These are phyloP conservation scores for Beauveria sp. DNA, from an alignment of 2,329 filamentous ascomycete species.

Conservation along the genomic window DNA sequence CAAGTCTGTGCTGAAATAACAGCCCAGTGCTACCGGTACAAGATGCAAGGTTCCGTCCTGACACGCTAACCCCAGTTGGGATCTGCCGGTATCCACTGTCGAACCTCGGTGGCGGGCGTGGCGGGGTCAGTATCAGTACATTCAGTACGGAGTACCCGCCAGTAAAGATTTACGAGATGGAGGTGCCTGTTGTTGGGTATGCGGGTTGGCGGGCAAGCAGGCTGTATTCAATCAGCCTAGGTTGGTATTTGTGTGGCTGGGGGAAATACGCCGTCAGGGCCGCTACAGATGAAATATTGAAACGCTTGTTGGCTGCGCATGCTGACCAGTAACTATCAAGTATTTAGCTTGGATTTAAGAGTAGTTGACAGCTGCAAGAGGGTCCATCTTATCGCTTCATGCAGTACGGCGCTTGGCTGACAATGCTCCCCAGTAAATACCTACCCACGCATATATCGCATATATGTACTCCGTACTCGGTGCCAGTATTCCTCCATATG, in stretches of 20 bases:
- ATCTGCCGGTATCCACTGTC: background rate
- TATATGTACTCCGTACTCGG: too few species aligned
- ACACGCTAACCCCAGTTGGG: background rate
- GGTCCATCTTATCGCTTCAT: background rate
- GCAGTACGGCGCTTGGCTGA: too few species aligned
- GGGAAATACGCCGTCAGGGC: too few species aligned
- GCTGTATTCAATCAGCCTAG: too few species aligned
- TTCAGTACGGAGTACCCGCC: too few species aligned
- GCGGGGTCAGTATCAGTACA: background rate
- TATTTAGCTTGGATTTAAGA: slow-evolving; percentile 2
- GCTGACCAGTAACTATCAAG: background rate
- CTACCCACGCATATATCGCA: too few species aligned
- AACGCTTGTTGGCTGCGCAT: background rate
- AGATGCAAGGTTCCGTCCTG: background rate
- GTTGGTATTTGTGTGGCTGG: too few species aligned
- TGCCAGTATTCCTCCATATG: too few species aligned
- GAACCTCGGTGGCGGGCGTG: background rate
- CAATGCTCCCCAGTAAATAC: too few species aligned
- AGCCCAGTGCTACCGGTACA: background rate
- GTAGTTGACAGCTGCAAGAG: background rate
- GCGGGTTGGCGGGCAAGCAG: too few species aligned
- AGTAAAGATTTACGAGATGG: background rate
- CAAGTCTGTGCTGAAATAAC: background rate
- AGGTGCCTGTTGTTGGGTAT: background rate
- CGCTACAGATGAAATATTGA: too few species aligned